Percentiles rank a stretch among this genome's conserved stretches.
phyloP scores from a whole-genome alignment of 768 basidiomycete species.

The Cystobasidium tubakii region DNA sequence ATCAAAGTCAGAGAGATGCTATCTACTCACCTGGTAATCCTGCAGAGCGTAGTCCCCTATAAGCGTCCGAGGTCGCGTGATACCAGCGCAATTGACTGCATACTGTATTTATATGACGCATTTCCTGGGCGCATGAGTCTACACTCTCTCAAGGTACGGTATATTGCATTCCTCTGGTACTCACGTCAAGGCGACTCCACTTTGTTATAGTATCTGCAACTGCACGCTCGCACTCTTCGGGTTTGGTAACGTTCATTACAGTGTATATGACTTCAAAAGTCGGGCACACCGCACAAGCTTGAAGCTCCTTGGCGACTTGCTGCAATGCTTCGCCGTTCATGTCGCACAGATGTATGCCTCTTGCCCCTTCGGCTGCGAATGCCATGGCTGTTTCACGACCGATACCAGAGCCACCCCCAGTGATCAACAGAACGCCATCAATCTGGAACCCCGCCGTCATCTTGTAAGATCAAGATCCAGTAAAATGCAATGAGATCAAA shows the following conservation, averaged over 20 bases:
- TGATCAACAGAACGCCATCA: not conserved
- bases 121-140: too few species aligned
- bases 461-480: not conserved
- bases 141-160: too few species aligned
- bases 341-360: not conserved
- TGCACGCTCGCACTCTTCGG: not conserved
- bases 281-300: not conserved
- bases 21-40: not conserved
- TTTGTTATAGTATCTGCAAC: not conserved
- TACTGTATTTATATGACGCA: not conserved
- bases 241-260: conserved; percentile 2
- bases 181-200: not conserved
- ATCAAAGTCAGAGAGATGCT: too few species aligned
- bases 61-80: not conserved
- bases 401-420: conserved; percentile 5
- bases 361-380: not conserved
- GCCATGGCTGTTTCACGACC: not conserved
- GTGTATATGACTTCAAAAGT: not conserved
- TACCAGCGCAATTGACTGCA: conserved; percentile 2
- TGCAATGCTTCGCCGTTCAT: not conserved
- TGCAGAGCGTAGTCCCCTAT: not conserved
- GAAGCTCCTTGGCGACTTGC: not conserved
- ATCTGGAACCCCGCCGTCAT: not conserved
- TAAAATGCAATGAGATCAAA: too few species aligned
- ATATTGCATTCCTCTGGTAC: too few species aligned